Conservation (phyloP, 2,329 filamentous ascomycete genomes). For the Ophiosphaerella herpotricha region DNA sequence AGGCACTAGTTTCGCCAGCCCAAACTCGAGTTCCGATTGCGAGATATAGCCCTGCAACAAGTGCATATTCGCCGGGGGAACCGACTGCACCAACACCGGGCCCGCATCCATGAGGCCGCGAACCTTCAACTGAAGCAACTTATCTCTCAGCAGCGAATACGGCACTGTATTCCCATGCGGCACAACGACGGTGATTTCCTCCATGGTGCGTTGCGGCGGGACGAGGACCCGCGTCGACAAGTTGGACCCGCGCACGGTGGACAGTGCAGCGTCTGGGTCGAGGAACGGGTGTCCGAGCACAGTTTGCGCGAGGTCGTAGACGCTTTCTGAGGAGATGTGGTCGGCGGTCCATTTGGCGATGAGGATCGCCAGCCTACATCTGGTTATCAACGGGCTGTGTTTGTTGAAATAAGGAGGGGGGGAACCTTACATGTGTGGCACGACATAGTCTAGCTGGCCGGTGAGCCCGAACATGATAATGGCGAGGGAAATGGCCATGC, state of each 20-base stretch:
- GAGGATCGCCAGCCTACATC: constrained; percentile 58
- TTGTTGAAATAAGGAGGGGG: neutral
- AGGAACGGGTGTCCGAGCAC: constrained; percentile 64
- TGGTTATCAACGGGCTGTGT: too few relatives aligned
- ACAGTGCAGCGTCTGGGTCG: constrained; percentile 56
- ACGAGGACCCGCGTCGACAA: constrained; percentile 54
- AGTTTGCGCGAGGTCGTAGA: constrained; percentile 65
- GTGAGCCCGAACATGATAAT: constrained; percentile 67
- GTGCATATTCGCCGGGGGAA: constrained; percentile 17
- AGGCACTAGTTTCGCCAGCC: constrained; percentile 45
- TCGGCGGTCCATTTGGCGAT: constrained; percentile 65
- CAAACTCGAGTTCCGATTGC: constrained; percentile 59
- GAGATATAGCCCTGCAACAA: constrained; percentile 62
- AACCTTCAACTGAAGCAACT: constrained; percentile 53
- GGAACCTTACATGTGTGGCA: constrained; percentile 55
- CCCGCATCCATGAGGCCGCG: constrained; percentile 63
- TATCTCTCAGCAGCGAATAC: constrained; percentile 48
- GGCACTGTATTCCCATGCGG: constrained; percentile 52
- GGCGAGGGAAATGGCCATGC: constrained; percentile 63
- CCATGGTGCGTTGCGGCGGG: constrained; percentile 60
- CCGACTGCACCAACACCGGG: constrained; percentile 57
- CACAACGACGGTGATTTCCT: constrained; percentile 59
- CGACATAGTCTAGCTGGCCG: constrained; percentile 61
- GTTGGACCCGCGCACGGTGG: constrained; percentile 47
- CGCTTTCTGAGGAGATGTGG: constrained; percentile 56